Evolutionary conservation across 495 filamentous ascomycete genomes (phyloP).

Genomic region (Penicillium cinerascens): DNA sequence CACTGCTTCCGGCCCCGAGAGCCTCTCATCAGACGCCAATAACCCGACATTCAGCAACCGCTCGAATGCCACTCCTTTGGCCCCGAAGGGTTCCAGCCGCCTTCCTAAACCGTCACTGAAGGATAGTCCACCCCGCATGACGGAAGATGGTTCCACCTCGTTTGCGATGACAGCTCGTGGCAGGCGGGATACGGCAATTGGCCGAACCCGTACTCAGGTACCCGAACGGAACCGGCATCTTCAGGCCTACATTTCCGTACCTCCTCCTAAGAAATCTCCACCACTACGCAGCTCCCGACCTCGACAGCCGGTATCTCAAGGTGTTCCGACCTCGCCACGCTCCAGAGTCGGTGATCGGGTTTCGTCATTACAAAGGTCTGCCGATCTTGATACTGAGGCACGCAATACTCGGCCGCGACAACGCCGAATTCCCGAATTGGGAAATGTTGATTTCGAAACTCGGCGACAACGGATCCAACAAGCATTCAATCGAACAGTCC

Average conservation of each 20-base stretch:
- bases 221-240: slow-evolving; percentile 49
- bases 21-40: slow-evolving; percentile 41
- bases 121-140: slow-evolving; percentile 29
- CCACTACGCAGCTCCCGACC: slow-evolving; percentile 79
- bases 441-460: slow-evolving; percentile 73
- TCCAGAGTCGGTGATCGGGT: slow-evolving; percentile 53
- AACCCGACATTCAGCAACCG: slow-evolving; percentile 39
- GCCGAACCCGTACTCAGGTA: slow-evolving; percentile 33
- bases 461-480: slow-evolving; percentile 73
- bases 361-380: slow-evolving; percentile 37
- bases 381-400: slow-evolving; percentile 26
- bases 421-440: slow-evolving; percentile 53
- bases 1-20: slow-evolving; percentile 45
- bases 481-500: slow-evolving; percentile 73
- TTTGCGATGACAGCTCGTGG: slow-evolving; percentile 35
- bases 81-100: slow-evolving; percentile 45
- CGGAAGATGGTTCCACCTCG: slow-evolving; percentile 28
- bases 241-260: slow-evolving; percentile 63
- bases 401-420: slow-evolving; percentile 36
- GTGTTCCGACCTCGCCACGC: slow-evolving; percentile 63
- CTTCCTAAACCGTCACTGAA: slow-evolving; percentile 41
- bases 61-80: slow-evolving; percentile 28
- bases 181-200: slow-evolving; percentile 29
- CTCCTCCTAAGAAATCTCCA: slow-evolving; percentile 63
- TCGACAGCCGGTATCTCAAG: slow-evolving; percentile 72